These are phyloP conservation scores for Rhododendron henanense DNA, from an alignment of 148 eudicot genomes.

Conservation along the genomic window DNA sequence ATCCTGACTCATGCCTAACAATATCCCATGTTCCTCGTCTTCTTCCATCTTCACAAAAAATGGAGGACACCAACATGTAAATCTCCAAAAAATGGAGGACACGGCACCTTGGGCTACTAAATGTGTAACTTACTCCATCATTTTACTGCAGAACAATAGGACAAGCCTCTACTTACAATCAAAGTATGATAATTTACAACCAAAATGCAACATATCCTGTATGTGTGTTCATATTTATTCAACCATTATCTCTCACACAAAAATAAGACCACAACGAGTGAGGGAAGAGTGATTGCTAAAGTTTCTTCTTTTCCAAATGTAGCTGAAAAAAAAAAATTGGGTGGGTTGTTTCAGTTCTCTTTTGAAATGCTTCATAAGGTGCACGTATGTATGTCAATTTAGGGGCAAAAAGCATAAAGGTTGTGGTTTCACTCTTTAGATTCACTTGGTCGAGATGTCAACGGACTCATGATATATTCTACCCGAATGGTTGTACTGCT, in stretches of 20 bases:
- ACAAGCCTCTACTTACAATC: not conserved
- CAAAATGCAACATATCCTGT: no score
- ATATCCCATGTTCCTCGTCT: no score
- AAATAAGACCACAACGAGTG: no score
- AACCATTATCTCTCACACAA: no score
- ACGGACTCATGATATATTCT: not conserved
- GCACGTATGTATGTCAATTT: no score
- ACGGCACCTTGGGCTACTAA: not conserved
- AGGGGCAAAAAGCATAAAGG: not conserved
- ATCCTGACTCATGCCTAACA: no score
- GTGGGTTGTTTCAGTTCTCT: not conserved
- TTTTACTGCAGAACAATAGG: not conserved
- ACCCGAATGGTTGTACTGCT: no score
- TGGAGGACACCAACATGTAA: not conserved
- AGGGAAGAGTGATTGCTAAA: not conserved
- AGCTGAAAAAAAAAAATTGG: not conserved
- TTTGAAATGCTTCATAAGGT: not conserved
- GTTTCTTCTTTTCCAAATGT: not conserved
- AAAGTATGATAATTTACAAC: no score
- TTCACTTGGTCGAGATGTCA: not conserved
- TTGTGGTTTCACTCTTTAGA: not conserved
- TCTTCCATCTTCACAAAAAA: no score
- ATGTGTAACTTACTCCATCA: not conserved
- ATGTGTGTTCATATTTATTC: no score
- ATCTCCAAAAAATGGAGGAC: not conserved